Evolutionary conservation across 2,329 filamentous ascomycete species (phyloP), one percentile per base, ranked within the genome.

Genomic region (Raffaelea albimanens): DNA sequence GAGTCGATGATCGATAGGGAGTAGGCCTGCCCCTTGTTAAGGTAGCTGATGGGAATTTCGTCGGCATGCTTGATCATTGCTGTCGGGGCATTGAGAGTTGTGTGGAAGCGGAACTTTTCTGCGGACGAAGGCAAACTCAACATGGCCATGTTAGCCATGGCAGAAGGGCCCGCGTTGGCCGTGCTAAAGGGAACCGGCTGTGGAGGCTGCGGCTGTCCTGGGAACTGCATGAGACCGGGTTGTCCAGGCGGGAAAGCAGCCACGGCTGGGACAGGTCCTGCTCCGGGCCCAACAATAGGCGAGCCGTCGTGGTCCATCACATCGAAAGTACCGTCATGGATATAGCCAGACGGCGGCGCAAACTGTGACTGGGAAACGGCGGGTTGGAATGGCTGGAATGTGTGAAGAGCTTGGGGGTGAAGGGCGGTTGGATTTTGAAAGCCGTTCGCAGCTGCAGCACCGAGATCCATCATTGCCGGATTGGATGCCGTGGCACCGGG

Each of bases 1-100:
- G 85, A 93, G 60, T 98, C 93, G 42, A 85, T 72, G 23, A 98
- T 77, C 2, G 86, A 85, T 18, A 98, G 71, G 0, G 87, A 86
- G 63, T 98, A 98, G 16, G 89, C 87, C 62, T 97, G 91, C 21
- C 91, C 90, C 66, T 97, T 97, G 69, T 98, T 98, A 18, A 98
- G 76, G 61, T 98, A 98, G 0, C 91, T 96, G n/a, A 97, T 80
- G 0, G 93, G 93, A 21, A 97, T 94, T 63, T 97, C 91, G 51
- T 94, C 85, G 1, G 81, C 67, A 52, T 89, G 82, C 63, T 86
- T 94, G 59, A 94, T 84, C 93, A 97, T 98, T 8, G 93, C 93
- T 0, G 93, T 98, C 3, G 91, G 89, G 1, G 93, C 91, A 62
- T 95, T 94, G 41, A 98, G 68, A 1, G 87, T 93, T 44, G 87